These are phyloP conservation scores for Nothophaeocryptopus gaeumannii DNA, from an alignment of 2,329 filamentous ascomycete species.

Conservation along the genomic window DNA sequence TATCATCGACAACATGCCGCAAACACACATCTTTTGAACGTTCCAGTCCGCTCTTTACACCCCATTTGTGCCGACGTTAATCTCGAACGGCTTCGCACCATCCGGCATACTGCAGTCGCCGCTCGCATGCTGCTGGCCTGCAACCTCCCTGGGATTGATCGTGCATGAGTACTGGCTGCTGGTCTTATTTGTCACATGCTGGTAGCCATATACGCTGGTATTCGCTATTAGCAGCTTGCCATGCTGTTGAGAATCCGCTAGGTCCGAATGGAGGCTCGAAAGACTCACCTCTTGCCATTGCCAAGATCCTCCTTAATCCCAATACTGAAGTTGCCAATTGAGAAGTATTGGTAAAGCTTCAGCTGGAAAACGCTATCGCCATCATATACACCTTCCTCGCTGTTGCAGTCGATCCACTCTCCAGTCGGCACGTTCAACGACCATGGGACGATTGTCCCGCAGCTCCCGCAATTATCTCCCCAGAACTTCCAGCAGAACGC, in stretches of 20 bases:
- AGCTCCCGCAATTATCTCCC: slow-evolving; percentile 22
- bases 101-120: slow-evolving; percentile 24
- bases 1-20: too few relatives aligned
- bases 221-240: not conserved
- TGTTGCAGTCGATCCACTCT: slow-evolving; percentile 27
- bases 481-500: slow-evolving; percentile 26
- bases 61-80: not conserved
- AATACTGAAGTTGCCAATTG: slow-evolving; percentile 30
- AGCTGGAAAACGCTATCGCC: slow-evolving; percentile 24
- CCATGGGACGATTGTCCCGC: slow-evolving; percentile 9
- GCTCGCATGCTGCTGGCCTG: slow-evolving; percentile 22
- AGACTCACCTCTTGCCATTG: slow-evolving; percentile 7
- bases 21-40: too few relatives aligned
- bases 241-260: too few relatives aligned
- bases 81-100: slow-evolving; percentile 9
- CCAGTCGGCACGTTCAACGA: slow-evolving; percentile 23
- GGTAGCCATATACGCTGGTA: slow-evolving; percentile 1
- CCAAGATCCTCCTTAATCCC: slow-evolving; percentile 23
- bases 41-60: too few relatives aligned
- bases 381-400: slow-evolving; percentile 6
- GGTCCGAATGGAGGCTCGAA: too few relatives aligned
- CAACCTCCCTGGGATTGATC: slow-evolving; percentile 21
- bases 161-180: slow-evolving; percentile 18
- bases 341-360: slow-evolving; percentile 27
- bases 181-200: slow-evolving; percentile 19